Conservation (phyloP, 2,329 filamentous ascomycete species). For the Aspergillus fischeri region DNA sequence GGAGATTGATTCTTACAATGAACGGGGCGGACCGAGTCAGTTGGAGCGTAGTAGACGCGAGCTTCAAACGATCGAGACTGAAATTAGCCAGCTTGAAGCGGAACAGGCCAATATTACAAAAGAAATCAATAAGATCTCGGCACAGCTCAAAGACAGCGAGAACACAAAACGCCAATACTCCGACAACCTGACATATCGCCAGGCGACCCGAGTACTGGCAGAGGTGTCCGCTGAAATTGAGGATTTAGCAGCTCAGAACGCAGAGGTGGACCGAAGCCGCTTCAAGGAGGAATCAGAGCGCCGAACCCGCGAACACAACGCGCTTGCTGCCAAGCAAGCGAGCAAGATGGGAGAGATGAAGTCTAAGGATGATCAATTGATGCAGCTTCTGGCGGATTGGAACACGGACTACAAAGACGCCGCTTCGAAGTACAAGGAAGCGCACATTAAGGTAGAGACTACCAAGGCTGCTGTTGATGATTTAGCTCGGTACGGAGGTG, state of each 20-base stretch:
- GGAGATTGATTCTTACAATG: conserved; percentile 75
- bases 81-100: conserved; percentile 61
- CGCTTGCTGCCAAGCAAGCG: conserved; percentile 67
- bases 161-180: conserved; percentile 79
- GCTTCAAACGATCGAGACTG: conserved; percentile 63
- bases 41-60: conserved; percentile 66
- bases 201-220: conserved; percentile 65
- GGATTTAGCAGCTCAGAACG: conserved; percentile 72
- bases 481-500: conserved; percentile 72
- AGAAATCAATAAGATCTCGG: conserved; percentile 71
- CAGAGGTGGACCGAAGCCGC: conserved; percentile 73
- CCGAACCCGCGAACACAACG: conserved; percentile 65
- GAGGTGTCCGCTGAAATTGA: conserved; percentile 65
- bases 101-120: conserved; percentile 65
- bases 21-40: conserved; percentile 68
- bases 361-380: conserved; percentile 77
- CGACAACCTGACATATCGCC: conserved; percentile 84
- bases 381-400: conserved; percentile 71
- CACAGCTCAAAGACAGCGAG: conserved; percentile 73
- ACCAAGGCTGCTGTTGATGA: conserved; percentile 93
- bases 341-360: conserved; percentile 73
- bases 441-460: conserved; percentile 83
- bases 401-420: conserved; percentile 83
- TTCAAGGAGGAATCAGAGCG: conserved; percentile 66
- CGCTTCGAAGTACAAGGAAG: conserved; percentile 73